Evolutionary conservation across 2,329 filamentous ascomycete species (phyloP).

Genomic region (Torrubiellomyces zombiae): DNA sequence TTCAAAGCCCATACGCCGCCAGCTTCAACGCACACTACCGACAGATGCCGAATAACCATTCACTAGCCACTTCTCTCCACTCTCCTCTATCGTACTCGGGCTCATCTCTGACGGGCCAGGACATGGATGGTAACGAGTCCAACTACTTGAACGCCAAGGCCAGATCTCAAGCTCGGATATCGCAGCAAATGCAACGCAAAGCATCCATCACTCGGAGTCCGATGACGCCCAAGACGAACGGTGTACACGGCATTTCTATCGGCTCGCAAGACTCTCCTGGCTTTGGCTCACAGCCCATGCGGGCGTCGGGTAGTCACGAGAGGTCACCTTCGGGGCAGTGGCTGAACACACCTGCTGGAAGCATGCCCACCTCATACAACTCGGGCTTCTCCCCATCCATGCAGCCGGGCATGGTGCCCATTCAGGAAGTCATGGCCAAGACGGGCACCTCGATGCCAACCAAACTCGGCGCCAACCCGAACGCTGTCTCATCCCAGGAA

Average conservation of each 20-base stretch:
- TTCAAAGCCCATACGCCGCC: slow-evolving; percentile 75
- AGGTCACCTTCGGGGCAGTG: slow-evolving; percentile 80
- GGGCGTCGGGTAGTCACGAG: slow-evolving; percentile 52
- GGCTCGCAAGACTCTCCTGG: slow-evolving; percentile 48
- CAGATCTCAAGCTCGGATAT: slow-evolving; percentile 39
- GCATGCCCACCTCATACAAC: slow-evolving; percentile 70
- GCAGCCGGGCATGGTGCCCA: slow-evolving; percentile 52
- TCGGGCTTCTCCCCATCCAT: slow-evolving; percentile 79
- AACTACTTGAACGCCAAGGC: slow-evolving; percentile 47
- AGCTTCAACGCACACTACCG: slow-evolving; percentile 71
- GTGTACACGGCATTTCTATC: slow-evolving; percentile 56
- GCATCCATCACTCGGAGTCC: slow-evolving; percentile 61
- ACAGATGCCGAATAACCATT: slow-evolving; percentile 42
- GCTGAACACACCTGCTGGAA: slow-evolving; percentile 67
- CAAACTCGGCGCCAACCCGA: slow-evolving; percentile 48
- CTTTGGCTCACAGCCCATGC: slow-evolving; percentile 65
- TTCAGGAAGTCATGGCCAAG: slow-evolving; percentile 77
- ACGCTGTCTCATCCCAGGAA: slow-evolving; percentile 62
- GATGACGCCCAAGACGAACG: slow-evolving; percentile 74
- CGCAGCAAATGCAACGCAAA: slow-evolving; percentile 53
- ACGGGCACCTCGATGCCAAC: slow-evolving; percentile 79
- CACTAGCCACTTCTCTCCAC: slow-evolving; percentile 33
- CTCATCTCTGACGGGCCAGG: slow-evolving; percentile 24
- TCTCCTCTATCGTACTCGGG: slow-evolving; percentile 23
- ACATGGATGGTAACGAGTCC: slow-evolving; percentile 32